phyloP scores from a whole-genome alignment of 1,284 basidiomycete species.

The Coriolopsis trogii region DNA sequence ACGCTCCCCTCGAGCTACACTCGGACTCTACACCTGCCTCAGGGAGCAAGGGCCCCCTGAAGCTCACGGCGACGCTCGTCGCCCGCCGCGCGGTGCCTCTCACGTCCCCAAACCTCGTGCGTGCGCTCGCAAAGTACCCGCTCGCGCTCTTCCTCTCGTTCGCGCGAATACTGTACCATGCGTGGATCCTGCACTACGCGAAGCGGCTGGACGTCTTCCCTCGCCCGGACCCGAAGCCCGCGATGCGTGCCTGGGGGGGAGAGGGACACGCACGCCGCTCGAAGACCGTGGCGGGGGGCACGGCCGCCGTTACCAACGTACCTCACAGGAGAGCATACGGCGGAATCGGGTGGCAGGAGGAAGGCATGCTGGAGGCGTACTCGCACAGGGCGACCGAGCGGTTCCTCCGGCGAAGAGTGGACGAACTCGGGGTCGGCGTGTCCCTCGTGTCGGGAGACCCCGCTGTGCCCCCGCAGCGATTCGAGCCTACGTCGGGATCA shows the following conservation, averaged over 20 bases:
- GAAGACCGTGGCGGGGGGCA: too few relatives aligned
- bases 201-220: constrained; percentile 65
- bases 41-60: constrained; percentile 40
- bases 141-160: constrained; percentile 62
- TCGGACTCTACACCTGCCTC: background rate
- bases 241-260: constrained; percentile 21
- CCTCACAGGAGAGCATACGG: constrained; percentile 29
- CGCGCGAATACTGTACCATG: constrained; percentile 67
- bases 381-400: constrained; percentile 38
- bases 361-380: constrained; percentile 44
- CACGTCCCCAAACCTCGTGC: constrained; percentile 44
- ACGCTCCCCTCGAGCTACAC: constrained; percentile 22
- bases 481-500: constrained; percentile 15
- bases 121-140: constrained; percentile 50
- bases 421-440: constrained; percentile 39
- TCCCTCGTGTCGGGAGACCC: constrained; percentile 45
- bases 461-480: constrained; percentile 26
- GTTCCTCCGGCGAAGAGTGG: constrained; percentile 40
- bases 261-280: constrained; percentile 1
- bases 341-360: constrained; percentile 51
- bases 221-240: constrained; percentile 62
- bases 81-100: constrained; percentile 45
- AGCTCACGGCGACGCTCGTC: constrained; percentile 52
- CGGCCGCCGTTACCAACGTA: too few relatives aligned
- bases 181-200: constrained; percentile 67